Evolutionary conservation across 345 rosid species (phyloP), one percentile per base, ranked within the genome.

Genomic region (Anastatica hierochuntica): DNA sequence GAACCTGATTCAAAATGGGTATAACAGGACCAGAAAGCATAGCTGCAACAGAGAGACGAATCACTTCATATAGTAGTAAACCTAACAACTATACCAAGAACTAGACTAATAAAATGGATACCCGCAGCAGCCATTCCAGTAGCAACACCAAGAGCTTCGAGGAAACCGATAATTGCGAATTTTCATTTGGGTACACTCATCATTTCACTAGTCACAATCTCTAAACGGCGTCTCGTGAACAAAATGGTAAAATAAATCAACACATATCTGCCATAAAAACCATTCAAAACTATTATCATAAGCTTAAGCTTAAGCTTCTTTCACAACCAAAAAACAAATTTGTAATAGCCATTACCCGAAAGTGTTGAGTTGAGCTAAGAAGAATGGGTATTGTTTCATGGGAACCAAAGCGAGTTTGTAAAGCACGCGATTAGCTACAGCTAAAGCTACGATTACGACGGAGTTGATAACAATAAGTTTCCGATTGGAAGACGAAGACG

Each of bases 331-430:
- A n/a, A n/a, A n/a, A n/a, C n/a, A n/a, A n/a, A n/a, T n/a, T n/a
- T n/a, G n/a, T n/a, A n/a, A n/a, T n/a, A n/a, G n/a, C n/a, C n/a
- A n/a, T n/a, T n/a, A n/a, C n/a, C n/a, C n/a, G n/a, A n/a, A n/a
- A n/a, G n/a, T n/a, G n/a, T 75, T n/a, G 69, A 89, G 54, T 63
- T 85, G 97, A 53, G 95, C 95, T 49, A 85, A 40, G 72, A 85
- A 89, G 74, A 89, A 89, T 7, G 95, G 97, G 71, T 76, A 85
- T 20, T 67, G 72, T 60, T 80, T 85, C 90, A 89, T 76, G 10
- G 97, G 95, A 64, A 89, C 95, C 52, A 88, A 84, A 0, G 97
- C 97, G 58, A 89, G 94, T 82, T 85, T 89, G 77, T 89, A 81
- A 7, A 89, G 85, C 54, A 89, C 95, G 29, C 97, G 94, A 74